phyloP scores from a whole-genome alignment of 345 rosid genomes.

The Salix caprea region DNA sequence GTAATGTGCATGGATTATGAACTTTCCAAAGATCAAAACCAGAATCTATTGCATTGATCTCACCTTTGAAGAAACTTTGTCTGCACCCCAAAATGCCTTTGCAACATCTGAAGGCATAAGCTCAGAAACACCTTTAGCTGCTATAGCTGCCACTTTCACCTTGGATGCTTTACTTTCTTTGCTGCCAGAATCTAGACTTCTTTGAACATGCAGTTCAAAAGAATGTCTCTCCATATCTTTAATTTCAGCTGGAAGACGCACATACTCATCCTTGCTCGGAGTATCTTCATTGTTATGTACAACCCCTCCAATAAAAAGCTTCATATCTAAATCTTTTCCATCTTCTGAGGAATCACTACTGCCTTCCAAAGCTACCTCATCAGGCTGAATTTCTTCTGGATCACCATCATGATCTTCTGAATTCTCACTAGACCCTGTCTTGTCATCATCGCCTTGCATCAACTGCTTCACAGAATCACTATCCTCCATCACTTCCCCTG shows the following conservation, averaged over 20 bases:
- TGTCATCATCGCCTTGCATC: constrained; percentile 58
- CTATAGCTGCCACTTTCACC: constrained; percentile 67
- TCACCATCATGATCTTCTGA: constrained; percentile 53
- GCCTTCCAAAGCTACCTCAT: constrained; percentile 40
- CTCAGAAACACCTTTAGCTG: constrained; percentile 80
- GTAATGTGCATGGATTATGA: background rate
- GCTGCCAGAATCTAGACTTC: constrained; percentile 40
- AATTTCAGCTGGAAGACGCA: constrained; percentile 71
- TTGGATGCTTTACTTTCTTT: constrained; percentile 45
- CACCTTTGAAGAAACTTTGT: constrained; percentile 80
- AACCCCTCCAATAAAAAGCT: constrained; percentile 85
- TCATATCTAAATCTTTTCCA: constrained; percentile 55
- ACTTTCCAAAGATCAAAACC: constrained; percentile 8
- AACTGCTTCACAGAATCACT: constrained; percentile 53
- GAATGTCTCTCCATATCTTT: constrained; percentile 66
- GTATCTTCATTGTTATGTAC: constrained; percentile 63
- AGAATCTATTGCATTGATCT: constrained; percentile 14
- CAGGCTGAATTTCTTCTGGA: constrained; percentile 60
- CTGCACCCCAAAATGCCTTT: constrained; percentile 71
- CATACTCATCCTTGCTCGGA: constrained; percentile 60
- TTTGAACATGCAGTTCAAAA: constrained; percentile 62
- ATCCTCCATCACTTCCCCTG: constrained; percentile 53
- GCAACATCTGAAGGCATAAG: constrained; percentile 92
- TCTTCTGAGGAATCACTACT: constrained; percentile 41
- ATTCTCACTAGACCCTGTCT: constrained; percentile 40